phyloP scores from a whole-genome alignment of 1,139 yeast species.

The Starmera stellimalicola region DNA sequence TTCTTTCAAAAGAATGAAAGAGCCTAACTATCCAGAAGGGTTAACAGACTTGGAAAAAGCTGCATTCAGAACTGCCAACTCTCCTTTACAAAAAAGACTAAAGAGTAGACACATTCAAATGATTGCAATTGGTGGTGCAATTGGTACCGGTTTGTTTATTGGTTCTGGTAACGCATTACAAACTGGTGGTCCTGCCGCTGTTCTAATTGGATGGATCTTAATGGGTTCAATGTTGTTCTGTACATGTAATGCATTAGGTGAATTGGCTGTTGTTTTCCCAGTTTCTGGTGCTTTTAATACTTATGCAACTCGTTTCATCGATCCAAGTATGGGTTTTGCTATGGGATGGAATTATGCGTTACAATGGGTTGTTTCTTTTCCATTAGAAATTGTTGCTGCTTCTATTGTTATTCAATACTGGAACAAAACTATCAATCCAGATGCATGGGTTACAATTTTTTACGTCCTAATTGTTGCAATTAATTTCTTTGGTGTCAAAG shows the following conservation, averaged over 20 bases:
- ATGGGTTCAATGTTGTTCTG: conserved; percentile 43
- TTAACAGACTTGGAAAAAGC: conserved; percentile 37
- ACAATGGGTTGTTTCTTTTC: conserved; percentile 57
- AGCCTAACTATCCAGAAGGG: conserved; percentile 18
- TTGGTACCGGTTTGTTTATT: conserved; percentile 54
- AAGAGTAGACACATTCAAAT: conserved; percentile 58
- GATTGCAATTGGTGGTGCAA: conserved; percentile 80
- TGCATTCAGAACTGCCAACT: conserved; percentile 50
- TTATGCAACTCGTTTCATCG: conserved; percentile 50
- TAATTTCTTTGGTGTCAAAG: conserved; percentile 44
- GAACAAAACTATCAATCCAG: conserved; percentile 43
- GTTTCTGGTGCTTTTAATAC: conserved; percentile 59
- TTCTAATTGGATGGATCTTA: conserved; percentile 43
- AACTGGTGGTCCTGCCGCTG: conserved; percentile 59
- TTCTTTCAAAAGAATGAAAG: neutral
- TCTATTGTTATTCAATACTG: conserved; percentile 55
- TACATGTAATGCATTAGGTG: conserved; percentile 59
- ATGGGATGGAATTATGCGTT: conserved; percentile 58
- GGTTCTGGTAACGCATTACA: conserved; percentile 53
- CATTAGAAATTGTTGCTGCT: conserved; percentile 60
- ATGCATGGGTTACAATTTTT: conserved; percentile 54
- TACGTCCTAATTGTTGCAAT: conserved; percentile 43
- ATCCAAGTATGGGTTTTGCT: conserved; percentile 62
- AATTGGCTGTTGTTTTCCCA: conserved; percentile 53
- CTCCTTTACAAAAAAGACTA: conserved; percentile 55